Conservation (phyloP, 345 rosid species). For the Mangifera indica region DNA sequence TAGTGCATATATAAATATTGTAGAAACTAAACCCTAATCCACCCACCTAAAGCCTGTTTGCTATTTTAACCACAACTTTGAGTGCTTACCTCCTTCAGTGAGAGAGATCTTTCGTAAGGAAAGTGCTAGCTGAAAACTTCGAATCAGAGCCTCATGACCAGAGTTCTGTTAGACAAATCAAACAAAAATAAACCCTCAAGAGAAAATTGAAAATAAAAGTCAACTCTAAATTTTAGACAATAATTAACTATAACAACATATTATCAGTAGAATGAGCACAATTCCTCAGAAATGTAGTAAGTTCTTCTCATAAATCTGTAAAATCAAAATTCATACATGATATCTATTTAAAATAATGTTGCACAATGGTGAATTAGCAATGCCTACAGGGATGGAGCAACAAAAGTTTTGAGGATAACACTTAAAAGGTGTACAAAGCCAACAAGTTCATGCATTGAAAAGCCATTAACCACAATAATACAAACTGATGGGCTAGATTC, state of each 20-base stretch:
- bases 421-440: neutral
- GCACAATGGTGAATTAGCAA: neutral
- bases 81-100: conserved; percentile 64
- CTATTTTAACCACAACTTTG: conserved; percentile 6
- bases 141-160: conserved; percentile 65
- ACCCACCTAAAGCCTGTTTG: neutral
- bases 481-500: neutral
- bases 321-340: neutral
- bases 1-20: neutral
- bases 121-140: conserved; percentile 91
- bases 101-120: conserved; percentile 76
- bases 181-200: conserved; percentile 9
- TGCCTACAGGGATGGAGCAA: too few relatives aligned
- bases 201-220: neutral
- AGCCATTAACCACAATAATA: neutral
- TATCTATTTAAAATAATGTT: neutral
- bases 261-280: neutral
- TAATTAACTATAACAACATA: neutral
- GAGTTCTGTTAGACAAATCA: conserved; percentile 62
- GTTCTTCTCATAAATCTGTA: neutral
- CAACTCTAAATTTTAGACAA: conserved; percentile 8
- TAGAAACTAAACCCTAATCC: neutral
- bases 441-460: neutral
- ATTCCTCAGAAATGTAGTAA: neutral
- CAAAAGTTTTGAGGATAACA: neutral